Conservation (phyloP, 352 stramenopile species). For the Phytophthora quininea region DNA sequence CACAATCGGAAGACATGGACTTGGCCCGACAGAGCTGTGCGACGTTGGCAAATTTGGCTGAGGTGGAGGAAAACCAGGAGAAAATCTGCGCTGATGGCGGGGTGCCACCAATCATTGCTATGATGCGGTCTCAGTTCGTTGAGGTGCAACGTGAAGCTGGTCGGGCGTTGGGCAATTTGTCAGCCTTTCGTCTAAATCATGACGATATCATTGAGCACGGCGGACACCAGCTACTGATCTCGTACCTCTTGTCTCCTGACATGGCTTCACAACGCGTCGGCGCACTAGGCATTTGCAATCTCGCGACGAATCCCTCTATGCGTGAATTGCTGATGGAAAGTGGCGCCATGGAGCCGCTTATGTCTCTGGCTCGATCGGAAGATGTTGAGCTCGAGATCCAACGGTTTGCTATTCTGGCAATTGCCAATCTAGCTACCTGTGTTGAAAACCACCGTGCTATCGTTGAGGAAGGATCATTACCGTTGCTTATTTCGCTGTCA, state of each 20-base stretch:
- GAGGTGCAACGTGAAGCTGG: conserved; percentile 93
- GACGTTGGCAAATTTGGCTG: conserved; percentile 94
- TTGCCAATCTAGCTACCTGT: conserved; percentile 94
- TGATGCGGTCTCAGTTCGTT: conserved; percentile 96
- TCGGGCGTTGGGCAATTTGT: conserved; percentile 93
- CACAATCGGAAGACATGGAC: conserved; percentile 94
- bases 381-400: conserved; percentile 97
- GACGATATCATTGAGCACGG: conserved; percentile 91
- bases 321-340: conserved; percentile 93
- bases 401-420: conserved; percentile 92
- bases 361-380: conserved; percentile 93
- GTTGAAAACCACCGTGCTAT: conserved; percentile 95
- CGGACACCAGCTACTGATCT: conserved; percentile 95
- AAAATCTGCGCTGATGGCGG: conserved; percentile 93
- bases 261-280: conserved; percentile 93
- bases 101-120: conserved; percentile 90
- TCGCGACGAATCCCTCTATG: conserved; percentile 92
- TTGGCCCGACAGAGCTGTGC: conserved; percentile 91
- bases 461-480: conserved; percentile 93
- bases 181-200: conserved; percentile 88
- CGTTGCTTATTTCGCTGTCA: conserved; percentile 94
- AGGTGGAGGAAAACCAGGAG: conserved; percentile 95
- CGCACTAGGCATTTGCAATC: conserved; percentile 94
- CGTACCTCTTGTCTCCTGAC: conserved; percentile 95
- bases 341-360: conserved; percentile 94